phyloP scores from a whole-genome alignment of 768 basidiomycete genomes.

The Pleurotus salmoneostramineus region DNA sequence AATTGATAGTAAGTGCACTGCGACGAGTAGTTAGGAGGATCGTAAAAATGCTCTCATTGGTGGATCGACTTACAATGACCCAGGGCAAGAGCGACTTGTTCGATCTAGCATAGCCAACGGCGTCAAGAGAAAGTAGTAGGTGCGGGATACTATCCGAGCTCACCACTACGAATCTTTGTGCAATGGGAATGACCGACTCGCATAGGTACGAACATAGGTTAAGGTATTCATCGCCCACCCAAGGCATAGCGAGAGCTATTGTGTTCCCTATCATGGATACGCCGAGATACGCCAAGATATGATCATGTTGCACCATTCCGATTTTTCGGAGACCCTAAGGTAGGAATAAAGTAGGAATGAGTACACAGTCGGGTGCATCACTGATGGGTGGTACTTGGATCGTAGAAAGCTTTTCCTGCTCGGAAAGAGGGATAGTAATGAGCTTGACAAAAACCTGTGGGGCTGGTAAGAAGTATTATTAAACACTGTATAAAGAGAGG shows the following conservation, averaged over 20 bases:
- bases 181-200: neutral
- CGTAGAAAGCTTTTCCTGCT: neutral
- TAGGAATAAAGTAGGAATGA: neutral
- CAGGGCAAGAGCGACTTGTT: neutral
- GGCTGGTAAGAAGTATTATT: neutral
- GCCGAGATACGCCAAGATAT: neutral
- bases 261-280: neutral
- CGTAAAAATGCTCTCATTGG: neutral
- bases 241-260: neutral
- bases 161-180: neutral
- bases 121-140: no score
- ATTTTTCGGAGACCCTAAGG: neutral
- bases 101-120: neutral
- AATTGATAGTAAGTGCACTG: conserved; percentile 7
- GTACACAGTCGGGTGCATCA: no score
- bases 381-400: neutral
- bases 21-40: neutral
- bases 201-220: neutral
- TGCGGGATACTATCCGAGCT: neutral
- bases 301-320: neutral
- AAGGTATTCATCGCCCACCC: neutral
- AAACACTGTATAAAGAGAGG: neutral
- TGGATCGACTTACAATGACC: neutral
- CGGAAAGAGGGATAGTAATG: neutral
- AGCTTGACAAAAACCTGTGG: neutral